A percentile compares a stretch with the other conserved stretches of the same genome.
These are phyloP conservation scores for Podaxis pistillaris DNA, from an alignment of 768 basidiomycete genomes.

Conservation along the genomic window DNA sequence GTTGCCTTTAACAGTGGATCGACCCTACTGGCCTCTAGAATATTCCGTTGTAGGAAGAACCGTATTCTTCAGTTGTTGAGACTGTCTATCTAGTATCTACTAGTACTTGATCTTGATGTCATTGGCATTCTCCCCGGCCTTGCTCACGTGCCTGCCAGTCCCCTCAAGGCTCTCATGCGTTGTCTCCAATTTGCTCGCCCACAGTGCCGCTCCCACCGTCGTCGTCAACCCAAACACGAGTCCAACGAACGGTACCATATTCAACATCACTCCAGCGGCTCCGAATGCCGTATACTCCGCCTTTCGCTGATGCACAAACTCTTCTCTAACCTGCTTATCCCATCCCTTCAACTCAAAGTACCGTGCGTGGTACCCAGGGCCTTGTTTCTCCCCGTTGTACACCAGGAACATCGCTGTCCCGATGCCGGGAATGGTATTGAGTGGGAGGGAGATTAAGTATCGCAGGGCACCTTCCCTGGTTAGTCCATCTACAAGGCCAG, in stretches of 20 bases:
- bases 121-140: conserved; percentile 14
- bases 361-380: conserved; percentile 58
- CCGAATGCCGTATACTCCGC: conserved; percentile 75
- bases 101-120: background rate
- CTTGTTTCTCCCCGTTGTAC: conserved; percentile 48
- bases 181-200: conserved; percentile 67
- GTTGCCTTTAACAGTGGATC: too few species aligned
- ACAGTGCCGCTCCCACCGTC: conserved; percentile 69
- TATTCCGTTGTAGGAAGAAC: too few species aligned
- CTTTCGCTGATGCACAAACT: conserved; percentile 44
- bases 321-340: conserved; percentile 38
- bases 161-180: conserved; percentile 4
- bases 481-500: conserved; percentile 43
- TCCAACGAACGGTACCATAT: conserved; percentile 59
- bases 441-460: conserved; percentile 63
- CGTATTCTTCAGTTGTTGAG: too few species aligned
- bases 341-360: conserved; percentile 71
- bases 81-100: too few species aligned
- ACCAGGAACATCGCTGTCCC: conserved; percentile 64
- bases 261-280: conserved; percentile 53
- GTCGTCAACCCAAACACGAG: conserved; percentile 62
- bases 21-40: too few species aligned
- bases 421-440: conserved; percentile 65
- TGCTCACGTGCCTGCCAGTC: conserved; percentile 15
- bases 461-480: conserved; percentile 45